phyloP scores from a whole-genome alignment of 2,329 filamentous ascomycete genomes.

The Alternaria arborescens region DNA sequence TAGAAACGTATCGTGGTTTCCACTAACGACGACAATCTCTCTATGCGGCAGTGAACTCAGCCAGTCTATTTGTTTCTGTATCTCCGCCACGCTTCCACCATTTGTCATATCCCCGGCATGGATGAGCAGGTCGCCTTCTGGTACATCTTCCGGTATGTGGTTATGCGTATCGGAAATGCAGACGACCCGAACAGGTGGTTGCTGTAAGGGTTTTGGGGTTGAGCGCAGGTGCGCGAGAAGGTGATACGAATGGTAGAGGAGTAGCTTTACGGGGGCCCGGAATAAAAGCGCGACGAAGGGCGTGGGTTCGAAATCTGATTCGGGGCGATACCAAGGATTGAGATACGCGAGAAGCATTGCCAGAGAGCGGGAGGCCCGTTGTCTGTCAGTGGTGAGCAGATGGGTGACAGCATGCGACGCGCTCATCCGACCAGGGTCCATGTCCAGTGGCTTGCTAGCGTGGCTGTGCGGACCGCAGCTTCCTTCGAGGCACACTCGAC shows the following conservation, averaged over 20 bases:
- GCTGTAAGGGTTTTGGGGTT: slow-evolving; percentile 65
- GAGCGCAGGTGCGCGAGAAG: slow-evolving; percentile 74
- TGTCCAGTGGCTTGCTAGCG: slow-evolving; percentile 14
- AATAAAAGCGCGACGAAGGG: slow-evolving; percentile 69
- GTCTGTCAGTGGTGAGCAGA: slow-evolving; percentile 1
- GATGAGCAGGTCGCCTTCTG: slow-evolving; percentile 83
- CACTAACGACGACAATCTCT: slow-evolving; percentile 83
- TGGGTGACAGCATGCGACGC: slow-evolving; percentile 8
- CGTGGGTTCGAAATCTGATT: slow-evolving; percentile 55
- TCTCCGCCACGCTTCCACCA: slow-evolving; percentile 72
- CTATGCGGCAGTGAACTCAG: slow-evolving; percentile 75
- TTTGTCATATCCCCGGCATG: slow-evolving; percentile 89
- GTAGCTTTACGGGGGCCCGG: slow-evolving; percentile 70
- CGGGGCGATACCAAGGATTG: slow-evolving; percentile 36
- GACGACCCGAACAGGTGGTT: slow-evolving; percentile 74
- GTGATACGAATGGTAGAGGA: slow-evolving; percentile 70
- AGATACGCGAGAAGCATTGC: slow-evolving; percentile 43
- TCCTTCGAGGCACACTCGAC: slow-evolving; percentile 9
- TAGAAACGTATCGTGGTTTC: slow-evolving; percentile 90
- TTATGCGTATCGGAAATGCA: slow-evolving; percentile 92
- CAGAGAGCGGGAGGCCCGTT: slow-evolving; percentile 6
- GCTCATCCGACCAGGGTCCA: slow-evolving; percentile 4
- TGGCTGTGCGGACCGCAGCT: slow-evolving; percentile 20
- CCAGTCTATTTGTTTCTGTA: slow-evolving; percentile 89
- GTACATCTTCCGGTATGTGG: slow-evolving; percentile 66